phyloP scores from a whole-genome alignment of 2,329 filamentous ascomycete species.

The Orbilia oligospora region DNA sequence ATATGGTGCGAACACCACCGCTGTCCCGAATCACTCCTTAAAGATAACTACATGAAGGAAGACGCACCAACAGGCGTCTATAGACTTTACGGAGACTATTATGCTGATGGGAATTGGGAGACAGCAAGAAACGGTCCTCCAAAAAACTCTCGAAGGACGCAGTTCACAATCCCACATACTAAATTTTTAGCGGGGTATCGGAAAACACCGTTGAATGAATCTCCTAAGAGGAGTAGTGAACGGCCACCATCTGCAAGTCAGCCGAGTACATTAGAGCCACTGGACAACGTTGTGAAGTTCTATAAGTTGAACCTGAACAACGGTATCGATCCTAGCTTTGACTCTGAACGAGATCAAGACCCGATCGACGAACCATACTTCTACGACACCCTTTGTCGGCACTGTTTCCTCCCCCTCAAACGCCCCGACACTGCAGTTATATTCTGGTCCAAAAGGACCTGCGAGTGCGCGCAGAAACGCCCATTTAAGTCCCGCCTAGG shows the following conservation, averaged over 20 bases:
- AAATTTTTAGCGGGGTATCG: slow-evolving; percentile 1
- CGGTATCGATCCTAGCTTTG: not conserved
- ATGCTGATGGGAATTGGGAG: not conserved
- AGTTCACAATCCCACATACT: not conserved
- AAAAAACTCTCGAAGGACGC: not conserved
- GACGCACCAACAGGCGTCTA: not conserved
- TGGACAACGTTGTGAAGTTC: slow-evolving; percentile 12
- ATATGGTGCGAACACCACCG: slow-evolving; percentile 50
- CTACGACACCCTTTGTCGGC: slow-evolving; percentile 35
- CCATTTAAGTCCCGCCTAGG: not conserved
- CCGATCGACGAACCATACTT: slow-evolving; percentile 16
- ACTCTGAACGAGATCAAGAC: slow-evolving; percentile 1
- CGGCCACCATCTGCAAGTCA: not conserved
- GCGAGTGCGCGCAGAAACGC: slow-evolving; percentile 2
- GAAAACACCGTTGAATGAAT: not conserved
- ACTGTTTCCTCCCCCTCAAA: slow-evolving; percentile 31
- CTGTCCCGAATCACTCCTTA: slow-evolving; percentile 16
- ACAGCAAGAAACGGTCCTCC: not conserved
- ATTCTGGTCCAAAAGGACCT: slow-evolving; percentile 32
- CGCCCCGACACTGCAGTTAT: not conserved
- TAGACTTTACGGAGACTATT: slow-evolving; percentile 8
- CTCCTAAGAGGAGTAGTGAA: not conserved
- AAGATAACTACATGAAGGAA: not conserved
- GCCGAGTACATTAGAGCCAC: not conserved
- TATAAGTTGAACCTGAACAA: slow-evolving; percentile 13